Base-by-base conservation (phyloP, 805 yeast genomes). In the Myxozyma vanderwaltii region DNA sequence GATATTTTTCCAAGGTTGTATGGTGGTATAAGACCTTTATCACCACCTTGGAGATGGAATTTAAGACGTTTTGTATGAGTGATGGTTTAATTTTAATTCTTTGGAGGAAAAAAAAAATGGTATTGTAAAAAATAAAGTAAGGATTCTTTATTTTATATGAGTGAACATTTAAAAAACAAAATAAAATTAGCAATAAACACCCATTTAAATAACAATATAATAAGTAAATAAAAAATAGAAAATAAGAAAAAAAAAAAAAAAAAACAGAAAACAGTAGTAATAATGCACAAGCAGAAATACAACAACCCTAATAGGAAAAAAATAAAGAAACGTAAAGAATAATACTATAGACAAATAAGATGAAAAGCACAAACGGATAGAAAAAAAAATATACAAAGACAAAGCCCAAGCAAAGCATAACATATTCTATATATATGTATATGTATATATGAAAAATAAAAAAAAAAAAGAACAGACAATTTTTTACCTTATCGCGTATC, bases 11-110 rank as follows among this genome's bases (percentile, higher is more conserved):
- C 84, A n/a, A 67, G 70, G 29, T 59, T 79, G 27, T 56, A 67
- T 17, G 51, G 49, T 15, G 74, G 75, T 19, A 46, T 53, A 19
- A 65, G 77, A 35, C 73, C 74, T 1, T 66, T 79, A 27, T 66
- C 72, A n/a, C 81, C 82, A 7, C 74, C 78, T 4, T 78, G 81
- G 81, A 61, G 73, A 47, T 75, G 69, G 69, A 43, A 49, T 19
- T 46, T 29, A n/a, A 10, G 50, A 27, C 26, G 38, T 4, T 13
- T 27, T 3, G 27, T 27, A 2, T 31, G 50, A 29, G 6, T 7
- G 33, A 29, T 29, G 6, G 33, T 29, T 29, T 29, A 7, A 7
- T 7, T 29, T 29, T 29, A 29, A 29, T 29, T 29, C 10, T 29
- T 7, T 29, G 33, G 6, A 7, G 6, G 33, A 7, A 46, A 17